Base-by-base conservation (phyloP, 768 basidiomycete genomes). In the Calocera viscosa region DNA sequence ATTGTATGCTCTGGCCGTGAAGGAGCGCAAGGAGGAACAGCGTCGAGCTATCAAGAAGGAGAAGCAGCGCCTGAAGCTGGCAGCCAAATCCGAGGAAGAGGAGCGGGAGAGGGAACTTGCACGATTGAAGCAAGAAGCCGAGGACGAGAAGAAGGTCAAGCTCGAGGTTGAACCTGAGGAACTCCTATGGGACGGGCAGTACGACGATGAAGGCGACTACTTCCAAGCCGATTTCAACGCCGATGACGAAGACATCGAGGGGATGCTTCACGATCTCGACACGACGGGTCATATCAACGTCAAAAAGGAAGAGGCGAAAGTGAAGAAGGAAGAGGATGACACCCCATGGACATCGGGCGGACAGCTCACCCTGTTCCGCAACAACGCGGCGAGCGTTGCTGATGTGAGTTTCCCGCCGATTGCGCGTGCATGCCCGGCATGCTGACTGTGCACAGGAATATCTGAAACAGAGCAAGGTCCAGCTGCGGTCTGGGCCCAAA, bases 301-400 rank as follows among this genome's bases (percentile, higher is more conserved):
- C 32, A 63, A 66, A 14, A 11, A 22, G 2, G 47, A 66, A 64
- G 43, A 32, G n/a, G 17, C 16, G 22, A 2, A 33, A 41, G 30
- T 40, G 60, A 64, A 67, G 60, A 53, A 67, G 53, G 49, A 69
- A 63, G 64, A 65, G 8, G 64, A 41, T 28, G 64, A 43, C 41
- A 38, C 32, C 16, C 49, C 16, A 8, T 75, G 73, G 75, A 65
- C 41, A 19, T 73, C 72, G 16, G 69, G 70, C 14, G 63, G 69
- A 11, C 74, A 74, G 64, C 72, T 76, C n/a, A 70, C 71, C 12
- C 67, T 71, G 17, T 75, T 76, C 66, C 71, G 74, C 1, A 67
- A 72, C 41, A 70, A 60, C 30, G 71, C 74, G 12, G 68, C 69
- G 11, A 66, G 70, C 12, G 69, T 76, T 39, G 75, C 72, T 10